These are phyloP conservation scores for Elongisporangium anandrum DNA, from an alignment of 352 stramenopile species.

Conservation along the genomic window DNA sequence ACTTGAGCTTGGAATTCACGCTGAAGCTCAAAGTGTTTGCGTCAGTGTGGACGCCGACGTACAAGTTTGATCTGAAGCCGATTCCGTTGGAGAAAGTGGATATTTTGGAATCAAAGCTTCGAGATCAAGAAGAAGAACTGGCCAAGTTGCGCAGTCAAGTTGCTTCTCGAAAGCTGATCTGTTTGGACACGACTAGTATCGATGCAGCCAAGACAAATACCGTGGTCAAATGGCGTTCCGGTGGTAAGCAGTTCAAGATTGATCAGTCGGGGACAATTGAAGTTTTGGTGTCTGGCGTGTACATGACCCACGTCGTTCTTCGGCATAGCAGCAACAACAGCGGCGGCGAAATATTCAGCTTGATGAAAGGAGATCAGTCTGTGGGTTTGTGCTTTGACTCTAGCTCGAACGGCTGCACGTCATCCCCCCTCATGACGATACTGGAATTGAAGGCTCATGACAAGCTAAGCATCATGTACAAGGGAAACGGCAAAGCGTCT, in stretches of 20 bases:
- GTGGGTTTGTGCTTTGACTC: not conserved
- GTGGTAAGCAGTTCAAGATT: not conserved
- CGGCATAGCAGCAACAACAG: not conserved
- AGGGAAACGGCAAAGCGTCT: not conserved
- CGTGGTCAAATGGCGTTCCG: not conserved
- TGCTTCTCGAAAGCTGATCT: no score
- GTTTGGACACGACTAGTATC: no score
- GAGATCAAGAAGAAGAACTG: no score
- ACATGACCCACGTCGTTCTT: not conserved
- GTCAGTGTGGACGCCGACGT: no score
- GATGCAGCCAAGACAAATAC: not conserved
- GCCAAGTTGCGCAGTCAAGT: no score
- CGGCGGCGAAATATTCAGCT: not conserved
- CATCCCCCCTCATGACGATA: not conserved
- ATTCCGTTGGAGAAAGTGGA: no score
- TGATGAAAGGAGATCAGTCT: not conserved
- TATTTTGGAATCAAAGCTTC: no score
- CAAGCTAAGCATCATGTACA: not conserved
- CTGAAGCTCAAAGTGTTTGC: no score
- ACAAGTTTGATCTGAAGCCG: no score
- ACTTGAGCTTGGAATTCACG: no score
- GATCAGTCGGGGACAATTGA: not conserved
- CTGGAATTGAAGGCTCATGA: not conserved
- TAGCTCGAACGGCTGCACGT: not conserved
- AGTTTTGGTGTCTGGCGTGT: not conserved